A percentile compares a stretch with the other conserved stretches of the same genome.
Evolutionary conservation across 2,329 filamentous ascomycete species (phyloP).

Genomic region (Stachybotrys elegans): DNA sequence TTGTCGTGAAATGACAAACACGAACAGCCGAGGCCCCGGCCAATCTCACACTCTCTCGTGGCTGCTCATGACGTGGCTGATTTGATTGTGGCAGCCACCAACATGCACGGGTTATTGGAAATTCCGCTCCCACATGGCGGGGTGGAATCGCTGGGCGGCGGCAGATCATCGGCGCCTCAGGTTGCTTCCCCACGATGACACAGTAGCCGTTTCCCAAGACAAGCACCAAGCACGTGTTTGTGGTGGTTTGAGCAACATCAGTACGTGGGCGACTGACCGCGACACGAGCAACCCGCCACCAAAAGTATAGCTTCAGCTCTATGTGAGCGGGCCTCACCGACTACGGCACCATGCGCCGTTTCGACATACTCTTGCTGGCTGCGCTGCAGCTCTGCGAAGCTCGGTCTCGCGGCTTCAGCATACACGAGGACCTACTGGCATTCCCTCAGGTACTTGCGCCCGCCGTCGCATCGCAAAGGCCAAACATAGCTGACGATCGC

Average conservation of each 20-base stretch:
- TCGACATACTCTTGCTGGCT: slow-evolving; percentile 38
- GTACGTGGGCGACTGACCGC: slow-evolving; percentile 7
- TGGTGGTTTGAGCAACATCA: slow-evolving; percentile 7
- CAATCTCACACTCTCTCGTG: too few species aligned
- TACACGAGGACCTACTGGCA: slow-evolving; percentile 82
- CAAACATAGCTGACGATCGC: background rate
- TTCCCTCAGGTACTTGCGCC: slow-evolving; percentile 66
- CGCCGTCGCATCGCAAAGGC: too few species aligned
- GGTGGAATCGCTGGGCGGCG: too few species aligned
- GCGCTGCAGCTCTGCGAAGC: slow-evolving; percentile 40
- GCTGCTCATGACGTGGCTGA: too few species aligned
- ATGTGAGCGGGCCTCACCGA: slow-evolving; percentile 18
- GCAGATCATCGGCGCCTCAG: background rate
- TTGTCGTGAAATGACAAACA: too few species aligned
- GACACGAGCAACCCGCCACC: slow-evolving; percentile 1
- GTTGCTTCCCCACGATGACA: slow-evolving; percentile 5
- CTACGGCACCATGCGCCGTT: slow-evolving; percentile 45
- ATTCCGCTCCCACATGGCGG: too few species aligned
- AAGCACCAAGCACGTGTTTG: background rate
- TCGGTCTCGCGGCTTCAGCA: slow-evolving; percentile 63
- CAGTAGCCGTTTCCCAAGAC: slow-evolving; percentile 5
- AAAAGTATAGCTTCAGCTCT: slow-evolving; percentile 12
- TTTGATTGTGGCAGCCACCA: too few species aligned
- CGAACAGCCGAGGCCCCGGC: too few species aligned
- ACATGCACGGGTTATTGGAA: too few species aligned